A percentile compares a stretch with the other conserved stretches of the same genome.
Evolutionary conservation across 1,284 basidiomycete species (phyloP).

Genomic region (Uromyces viciae-fabae): DNA sequence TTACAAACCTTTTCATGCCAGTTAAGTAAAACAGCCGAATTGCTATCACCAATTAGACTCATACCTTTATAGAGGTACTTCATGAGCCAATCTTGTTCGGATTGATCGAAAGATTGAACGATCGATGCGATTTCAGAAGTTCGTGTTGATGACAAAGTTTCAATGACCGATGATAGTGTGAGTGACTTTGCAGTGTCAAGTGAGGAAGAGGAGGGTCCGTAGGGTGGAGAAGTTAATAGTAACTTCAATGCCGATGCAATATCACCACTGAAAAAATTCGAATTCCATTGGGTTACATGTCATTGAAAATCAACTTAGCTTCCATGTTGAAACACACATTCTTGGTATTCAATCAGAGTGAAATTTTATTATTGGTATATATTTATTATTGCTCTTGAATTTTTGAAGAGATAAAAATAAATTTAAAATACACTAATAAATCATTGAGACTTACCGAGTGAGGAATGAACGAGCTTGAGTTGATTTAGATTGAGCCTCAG

Average conservation of each 20-base stretch:
- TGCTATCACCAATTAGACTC: constrained; percentile 75
- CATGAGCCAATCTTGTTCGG: constrained; percentile 89
- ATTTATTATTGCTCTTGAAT: background rate
- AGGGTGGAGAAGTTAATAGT: constrained; percentile 12
- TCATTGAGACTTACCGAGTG: constrained; percentile 63
- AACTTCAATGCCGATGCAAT: constrained; percentile 32
- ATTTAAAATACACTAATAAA: background rate
- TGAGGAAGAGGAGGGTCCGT: constrained; percentile 33
- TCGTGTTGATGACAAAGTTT: constrained; percentile 91
- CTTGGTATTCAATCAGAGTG: no score
- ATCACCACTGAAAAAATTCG: constrained; percentile 21
- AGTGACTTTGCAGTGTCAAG: constrained; percentile 35
- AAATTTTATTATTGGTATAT: background rate
- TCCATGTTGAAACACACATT: no score
- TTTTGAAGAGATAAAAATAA: background rate
- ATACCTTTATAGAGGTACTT: constrained; percentile 98
- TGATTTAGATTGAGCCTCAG: constrained; percentile 72
- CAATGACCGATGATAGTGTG: constrained; percentile 77
- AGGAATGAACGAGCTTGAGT: constrained; percentile 68
- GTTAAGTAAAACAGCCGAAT: constrained; percentile 79
- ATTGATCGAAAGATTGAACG: constrained; percentile 69
- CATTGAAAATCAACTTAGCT: background rate
- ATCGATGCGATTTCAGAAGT: constrained; percentile 77
- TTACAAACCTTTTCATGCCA: constrained; percentile 91
- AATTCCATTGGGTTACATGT: no score